phyloP scores from a whole-genome alignment of 2,329 filamentous ascomycete species.

The Phoma sp. region DNA sequence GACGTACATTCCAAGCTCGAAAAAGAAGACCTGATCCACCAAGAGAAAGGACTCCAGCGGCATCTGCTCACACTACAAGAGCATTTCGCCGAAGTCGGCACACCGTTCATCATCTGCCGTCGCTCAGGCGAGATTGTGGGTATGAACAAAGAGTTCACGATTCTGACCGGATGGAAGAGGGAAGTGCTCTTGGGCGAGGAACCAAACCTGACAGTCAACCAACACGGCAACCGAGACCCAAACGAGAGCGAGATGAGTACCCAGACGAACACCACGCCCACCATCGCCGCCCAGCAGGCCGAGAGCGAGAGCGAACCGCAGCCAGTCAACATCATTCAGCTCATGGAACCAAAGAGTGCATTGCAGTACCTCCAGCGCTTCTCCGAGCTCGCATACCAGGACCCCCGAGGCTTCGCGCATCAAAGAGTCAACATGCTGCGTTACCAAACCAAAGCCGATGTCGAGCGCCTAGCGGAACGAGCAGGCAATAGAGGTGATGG shows the following conservation, averaged over 20 bases:
- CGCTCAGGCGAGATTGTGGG: slow-evolving; percentile 94
- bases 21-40: slow-evolving; percentile 88
- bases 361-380: slow-evolving; percentile 97
- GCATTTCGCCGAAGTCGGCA: slow-evolving; percentile 84
- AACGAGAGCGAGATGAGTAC: slow-evolving; percentile 49
- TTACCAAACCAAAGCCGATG: slow-evolving; percentile 66
- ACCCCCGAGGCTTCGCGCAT: slow-evolving; percentile 83
- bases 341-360: slow-evolving; percentile 91
- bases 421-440: slow-evolving; percentile 86
- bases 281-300: slow-evolving; percentile 43
- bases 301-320: slow-evolving; percentile 60
- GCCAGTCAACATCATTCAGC: slow-evolving; percentile 87
- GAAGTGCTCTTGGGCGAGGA: slow-evolving; percentile 87
- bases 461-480: slow-evolving; percentile 36
- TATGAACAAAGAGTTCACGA: slow-evolving; percentile 95
- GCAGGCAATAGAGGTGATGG: slow-evolving; percentile 12
- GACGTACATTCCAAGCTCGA: slow-evolving; percentile 89
- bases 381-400: slow-evolving; percentile 87
- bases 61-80: slow-evolving; percentile 93
- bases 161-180: slow-evolving; percentile 92
- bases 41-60: slow-evolving; percentile 96
- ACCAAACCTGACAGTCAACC: slow-evolving; percentile 86
- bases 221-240: slow-evolving; percentile 58
- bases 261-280: slow-evolving; percentile 54
- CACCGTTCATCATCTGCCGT: slow-evolving; percentile 88